Conservation (phyloP, 2,329 filamentous ascomycete species). For the Orbilia oligospora region DNA sequence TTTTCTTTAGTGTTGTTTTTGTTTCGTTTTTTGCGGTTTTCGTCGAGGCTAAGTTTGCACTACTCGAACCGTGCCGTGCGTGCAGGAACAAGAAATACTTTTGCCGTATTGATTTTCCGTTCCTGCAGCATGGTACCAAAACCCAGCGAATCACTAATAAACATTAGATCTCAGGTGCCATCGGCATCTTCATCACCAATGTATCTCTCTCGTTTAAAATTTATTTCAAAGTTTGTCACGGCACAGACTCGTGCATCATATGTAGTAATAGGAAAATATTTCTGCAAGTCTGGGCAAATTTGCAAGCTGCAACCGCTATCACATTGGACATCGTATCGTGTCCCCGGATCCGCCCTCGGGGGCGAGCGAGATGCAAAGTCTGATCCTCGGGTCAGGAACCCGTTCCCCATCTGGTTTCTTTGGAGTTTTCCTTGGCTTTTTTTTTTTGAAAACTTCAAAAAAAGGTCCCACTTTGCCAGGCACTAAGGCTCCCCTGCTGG, state of each 20-base stretch:
- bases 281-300: constrained; percentile 48
- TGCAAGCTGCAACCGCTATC: constrained; percentile 52
- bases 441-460: constrained; percentile 38
- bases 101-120: constrained; percentile 44
- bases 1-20: constrained; percentile 59
- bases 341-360: constrained; percentile 56
- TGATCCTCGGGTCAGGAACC: constrained; percentile 56
- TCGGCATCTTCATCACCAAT: constrained; percentile 33
- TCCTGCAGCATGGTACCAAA: constrained; percentile 46
- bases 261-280: constrained; percentile 6
- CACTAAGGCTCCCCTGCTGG: constrained; percentile 50
- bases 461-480: constrained; percentile 36
- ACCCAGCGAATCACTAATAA: constrained; percentile 28
- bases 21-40: constrained; percentile 59
- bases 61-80: constrained; percentile 45
- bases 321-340: constrained; percentile 44
- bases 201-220: constrained; percentile 11
- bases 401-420: constrained; percentile 56
- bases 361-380: constrained; percentile 48
- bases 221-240: constrained; percentile 44
- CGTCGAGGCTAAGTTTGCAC: constrained; percentile 16
- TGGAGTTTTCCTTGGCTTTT: constrained; percentile 15
- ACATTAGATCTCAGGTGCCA: constrained; percentile 27
- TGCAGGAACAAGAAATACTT: constrained; percentile 44
- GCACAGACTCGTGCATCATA: constrained; percentile 55